Conservation (phyloP, 2,329 filamentous ascomycete species). For the Neonectria magnoliae region DNA sequence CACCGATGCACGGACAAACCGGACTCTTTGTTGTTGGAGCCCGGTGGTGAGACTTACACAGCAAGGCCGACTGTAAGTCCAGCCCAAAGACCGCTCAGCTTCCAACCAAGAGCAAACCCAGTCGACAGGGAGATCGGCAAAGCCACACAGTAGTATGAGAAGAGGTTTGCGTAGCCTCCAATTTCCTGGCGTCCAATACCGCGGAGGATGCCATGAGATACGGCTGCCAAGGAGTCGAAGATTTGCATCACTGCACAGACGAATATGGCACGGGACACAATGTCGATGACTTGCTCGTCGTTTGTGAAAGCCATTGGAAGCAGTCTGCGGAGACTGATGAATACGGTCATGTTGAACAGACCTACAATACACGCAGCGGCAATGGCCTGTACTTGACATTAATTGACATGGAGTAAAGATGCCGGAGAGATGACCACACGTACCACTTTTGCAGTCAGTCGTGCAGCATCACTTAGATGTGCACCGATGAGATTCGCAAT, state of each 20-base stretch:
- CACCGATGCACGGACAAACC: accelerated
- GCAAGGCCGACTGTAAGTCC: constrained; percentile 77
- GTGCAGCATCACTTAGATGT: constrained; percentile 78
- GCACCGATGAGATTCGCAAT: constrained; percentile 92
- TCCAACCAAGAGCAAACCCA: constrained; percentile 79
- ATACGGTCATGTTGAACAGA: constrained; percentile 76
- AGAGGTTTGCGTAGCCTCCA: constrained; percentile 85
- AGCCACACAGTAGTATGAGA: constrained; percentile 86
- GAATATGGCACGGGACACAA: constrained; percentile 75
- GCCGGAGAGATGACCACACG: constrained; percentile 31
- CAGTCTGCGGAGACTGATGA: constrained; percentile 71
- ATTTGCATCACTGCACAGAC: constrained; percentile 87
- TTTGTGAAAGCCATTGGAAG: constrained; percentile 80
- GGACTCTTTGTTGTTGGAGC: accelerated
- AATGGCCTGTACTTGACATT: constrained; percentile 56
- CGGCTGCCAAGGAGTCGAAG: constrained; percentile 82
- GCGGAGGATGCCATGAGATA: constrained; percentile 83
- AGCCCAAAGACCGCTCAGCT: constrained; percentile 82
- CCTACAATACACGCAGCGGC: constrained; percentile 73
- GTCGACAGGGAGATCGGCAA: constrained; percentile 83
- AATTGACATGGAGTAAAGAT: neutral
- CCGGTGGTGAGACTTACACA: constrained; percentile 55
- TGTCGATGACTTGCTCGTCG: constrained; percentile 71
- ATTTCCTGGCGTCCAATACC: constrained; percentile 87
- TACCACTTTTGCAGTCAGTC: constrained; percentile 78